Evolutionary conservation across 345 rosid species (phyloP).

Genomic region (Zanthoxylum bungeanum): DNA sequence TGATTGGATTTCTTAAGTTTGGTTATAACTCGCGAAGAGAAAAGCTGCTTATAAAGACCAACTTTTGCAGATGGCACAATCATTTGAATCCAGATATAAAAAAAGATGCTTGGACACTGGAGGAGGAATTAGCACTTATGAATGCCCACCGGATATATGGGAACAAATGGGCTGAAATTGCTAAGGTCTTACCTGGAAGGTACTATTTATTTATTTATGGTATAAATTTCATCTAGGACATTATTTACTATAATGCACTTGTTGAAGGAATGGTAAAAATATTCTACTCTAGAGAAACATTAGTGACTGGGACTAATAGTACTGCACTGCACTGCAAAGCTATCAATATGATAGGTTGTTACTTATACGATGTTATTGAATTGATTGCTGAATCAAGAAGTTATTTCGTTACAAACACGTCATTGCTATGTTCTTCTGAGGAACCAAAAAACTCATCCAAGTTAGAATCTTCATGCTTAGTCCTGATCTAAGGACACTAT

Average conservation of each 20-base stretch:
- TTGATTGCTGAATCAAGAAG: not conserved
- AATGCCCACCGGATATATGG: slow-evolving; percentile 72
- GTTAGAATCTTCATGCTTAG: not conserved
- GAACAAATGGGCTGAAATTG: slow-evolving; percentile 98
- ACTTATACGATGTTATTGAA: not conserved
- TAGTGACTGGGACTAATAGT: not conserved
- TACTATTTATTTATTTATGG: slow-evolving; percentile 18
- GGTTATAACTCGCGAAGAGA: slow-evolving; percentile 7
- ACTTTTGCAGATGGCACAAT: slow-evolving; percentile 89
- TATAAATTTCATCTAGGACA: slow-evolving; percentile 1
- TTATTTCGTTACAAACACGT: not conserved
- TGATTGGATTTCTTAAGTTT: not conserved
- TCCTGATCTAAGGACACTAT: not conserved
- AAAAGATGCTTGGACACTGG: slow-evolving; percentile 91
- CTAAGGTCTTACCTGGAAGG: slow-evolving; percentile 98
- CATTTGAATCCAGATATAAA: slow-evolving; percentile 95
- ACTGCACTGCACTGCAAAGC: not conserved
- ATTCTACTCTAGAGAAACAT: not conserved
- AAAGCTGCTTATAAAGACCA: not conserved
- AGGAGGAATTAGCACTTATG: slow-evolving; percentile 84
- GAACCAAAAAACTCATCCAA: not conserved
- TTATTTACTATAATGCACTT: slow-evolving; percentile 2
- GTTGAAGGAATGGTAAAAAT: not conserved
- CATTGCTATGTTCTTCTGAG: not conserved
- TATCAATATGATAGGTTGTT: not conserved